A percentile compares a stretch with the other conserved stretches of the same genome.
phyloP scores from a whole-genome alignment of 352 stramenopile species.

The Pythium sukuiense region DNA sequence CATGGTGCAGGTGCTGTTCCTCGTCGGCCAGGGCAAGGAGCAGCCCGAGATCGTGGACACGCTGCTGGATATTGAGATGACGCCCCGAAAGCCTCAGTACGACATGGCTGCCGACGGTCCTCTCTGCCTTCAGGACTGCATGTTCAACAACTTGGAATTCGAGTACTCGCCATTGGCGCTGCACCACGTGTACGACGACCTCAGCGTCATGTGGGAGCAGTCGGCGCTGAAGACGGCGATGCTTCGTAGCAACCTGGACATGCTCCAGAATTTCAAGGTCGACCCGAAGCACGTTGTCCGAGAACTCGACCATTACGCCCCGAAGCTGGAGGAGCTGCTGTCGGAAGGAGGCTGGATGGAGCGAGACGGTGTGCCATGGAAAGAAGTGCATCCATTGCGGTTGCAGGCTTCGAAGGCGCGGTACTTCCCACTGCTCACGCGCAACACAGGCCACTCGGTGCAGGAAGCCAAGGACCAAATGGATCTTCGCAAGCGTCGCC shows the following conservation, averaged over 20 bases:
- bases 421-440: conserved; percentile 60
- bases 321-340: conserved; percentile 77
- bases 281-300: conserved; percentile 44
- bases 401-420: conserved; percentile 55
- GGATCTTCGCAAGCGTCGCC: conserved; percentile 71
- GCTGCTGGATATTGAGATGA: conserved; percentile 92
- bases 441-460: conserved; percentile 76
- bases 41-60: conserved; percentile 83
- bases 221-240: conserved; percentile 69
- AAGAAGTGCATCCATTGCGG: conserved; percentile 56
- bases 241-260: conserved; percentile 69
- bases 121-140: conserved; percentile 97
- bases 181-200: conserved; percentile 72
- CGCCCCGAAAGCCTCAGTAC: conserved; percentile 91
- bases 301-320: conserved; percentile 74
- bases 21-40: conserved; percentile 93
- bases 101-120: conserved; percentile 93
- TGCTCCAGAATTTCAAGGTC: conserved; percentile 49
- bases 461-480: conserved; percentile 78
- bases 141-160: conserved; percentile 89
- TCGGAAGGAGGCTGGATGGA: conserved; percentile 52
- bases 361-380: conserved; percentile 41
- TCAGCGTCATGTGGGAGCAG: conserved; percentile 87
- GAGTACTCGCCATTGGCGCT: conserved; percentile 75
- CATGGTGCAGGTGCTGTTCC: conserved; percentile 96